Evolutionary conservation across 2,329 filamentous ascomycete genomes (phyloP).

Genomic region (Fusarium bactridioides): DNA sequence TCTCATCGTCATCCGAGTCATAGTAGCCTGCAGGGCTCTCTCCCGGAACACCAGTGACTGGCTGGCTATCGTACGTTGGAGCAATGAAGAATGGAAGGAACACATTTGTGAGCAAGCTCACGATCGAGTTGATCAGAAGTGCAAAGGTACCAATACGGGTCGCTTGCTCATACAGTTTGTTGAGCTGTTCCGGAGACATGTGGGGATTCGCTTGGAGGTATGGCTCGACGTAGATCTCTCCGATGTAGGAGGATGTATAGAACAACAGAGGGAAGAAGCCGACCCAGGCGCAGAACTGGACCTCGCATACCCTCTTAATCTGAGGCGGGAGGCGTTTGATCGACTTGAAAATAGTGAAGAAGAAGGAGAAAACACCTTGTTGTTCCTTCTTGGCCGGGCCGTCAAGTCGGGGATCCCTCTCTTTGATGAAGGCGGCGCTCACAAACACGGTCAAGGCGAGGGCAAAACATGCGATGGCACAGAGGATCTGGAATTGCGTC

Average conservation of each 20-base stretch:
- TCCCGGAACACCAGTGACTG: constrained; percentile 44
- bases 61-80: constrained; percentile 72
- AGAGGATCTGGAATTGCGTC: constrained; percentile 93
- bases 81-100: constrained; percentile 86
- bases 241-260: constrained; percentile 93
- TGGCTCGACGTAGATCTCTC: constrained; percentile 89
- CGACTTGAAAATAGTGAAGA: constrained; percentile 77
- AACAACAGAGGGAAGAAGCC: constrained; percentile 96
- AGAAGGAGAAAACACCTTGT: constrained; percentile 78
- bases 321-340: constrained; percentile 82
- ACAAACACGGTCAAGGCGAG: constrained; percentile 74
- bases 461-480: constrained; percentile 80
- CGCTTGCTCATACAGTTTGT: constrained; percentile 81
- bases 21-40: constrained; percentile 43
- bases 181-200: constrained; percentile 78
- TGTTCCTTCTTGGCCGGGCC: constrained; percentile 66
- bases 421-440: constrained; percentile 73
- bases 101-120: constrained; percentile 82
- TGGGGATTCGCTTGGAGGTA: constrained; percentile 79
- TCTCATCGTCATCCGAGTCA: constrained; percentile 44
- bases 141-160: constrained; percentile 91
- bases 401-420: constrained; percentile 82
- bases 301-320: constrained; percentile 80
- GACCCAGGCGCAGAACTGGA: constrained; percentile 89
- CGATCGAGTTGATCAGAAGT: constrained; percentile 85